Evolutionary conservation across 2,329 filamentous ascomycete genomes (phyloP), one percentile per base, ranked within the genome.

Genomic region (Lasiodiplodia hormozganensis): DNA sequence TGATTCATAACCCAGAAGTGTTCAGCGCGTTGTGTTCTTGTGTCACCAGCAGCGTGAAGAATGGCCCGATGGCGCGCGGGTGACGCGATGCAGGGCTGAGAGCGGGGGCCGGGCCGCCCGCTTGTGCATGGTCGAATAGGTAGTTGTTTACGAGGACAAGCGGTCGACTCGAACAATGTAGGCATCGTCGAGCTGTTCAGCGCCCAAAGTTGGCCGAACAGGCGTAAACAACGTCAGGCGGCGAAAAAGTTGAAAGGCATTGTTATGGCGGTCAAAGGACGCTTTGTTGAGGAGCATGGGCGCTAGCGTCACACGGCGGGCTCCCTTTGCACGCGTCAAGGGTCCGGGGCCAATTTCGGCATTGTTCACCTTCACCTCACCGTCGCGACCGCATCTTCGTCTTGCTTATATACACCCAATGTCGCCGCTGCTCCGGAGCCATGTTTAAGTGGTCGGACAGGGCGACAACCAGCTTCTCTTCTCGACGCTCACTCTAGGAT

Each of bases 311-410:
- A 60, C 57, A 47, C 23, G n/a, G 57, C 47, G 28, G 60, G 60
- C 60, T 64, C 60, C 60, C 60, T 64, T 64, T 52, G 60, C 60
- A 64, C 60, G 60, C 60, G 60, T 64, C 60, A 65, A 65, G 62
- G 62, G 62, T 56, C 62, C 51, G 62, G 38, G 23, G 62, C 38
- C 52, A 52, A 52, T 52, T 65, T 65, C 52, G 62, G 52, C 62
- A 65, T 65, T 65, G 62, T 65, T 56, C 52, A 65, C 62, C 52
- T 54, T 43, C 51, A 65, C 49, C 62, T 54, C 62, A 65, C 62
- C 60, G 60, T 52, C 60, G 60, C 60, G 60, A 64, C 60, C 60
- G 47, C 60, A 51, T 52, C 60, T 52, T 52, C 60, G 25, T 38
- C 49, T 38, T 36, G 14, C 38, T 51, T 65, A 65, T 65, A 65